phyloP scores from a whole-genome alignment of 2,329 filamentous ascomycete species.

The Verticillium zaregamsianum region DNA sequence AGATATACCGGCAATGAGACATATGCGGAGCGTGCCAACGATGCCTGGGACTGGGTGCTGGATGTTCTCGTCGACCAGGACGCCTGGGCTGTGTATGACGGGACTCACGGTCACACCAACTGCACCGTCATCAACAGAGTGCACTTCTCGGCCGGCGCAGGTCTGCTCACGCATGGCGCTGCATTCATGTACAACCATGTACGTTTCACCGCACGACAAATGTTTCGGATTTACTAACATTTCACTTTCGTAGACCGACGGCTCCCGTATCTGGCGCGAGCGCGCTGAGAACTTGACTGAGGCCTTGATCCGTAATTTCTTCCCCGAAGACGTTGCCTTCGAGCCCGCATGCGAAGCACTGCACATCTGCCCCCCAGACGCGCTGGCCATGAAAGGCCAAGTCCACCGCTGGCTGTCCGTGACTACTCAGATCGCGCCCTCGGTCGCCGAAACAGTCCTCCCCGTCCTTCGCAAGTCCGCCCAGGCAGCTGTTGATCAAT shows the following conservation, averaged over 20 bases:
- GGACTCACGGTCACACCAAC: conserved; percentile 42
- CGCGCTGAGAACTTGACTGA: conserved; percentile 37
- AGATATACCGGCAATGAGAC: conserved; percentile 55
- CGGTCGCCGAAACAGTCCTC: conserved; percentile 36
- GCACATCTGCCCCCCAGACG: conserved; percentile 51
- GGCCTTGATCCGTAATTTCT: conserved; percentile 38
- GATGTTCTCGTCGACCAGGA: conserved; percentile 45
- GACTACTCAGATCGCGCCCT: conserved; percentile 45
- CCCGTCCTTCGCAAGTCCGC: conserved; percentile 42
- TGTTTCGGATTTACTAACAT: too few relatives aligned
- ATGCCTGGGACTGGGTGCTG: conserved; percentile 53
- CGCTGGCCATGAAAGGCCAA: conserved; percentile 55
- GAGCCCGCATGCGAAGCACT: conserved; percentile 58
- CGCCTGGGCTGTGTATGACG: conserved; percentile 57
- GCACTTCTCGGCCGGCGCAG: conserved; percentile 53
- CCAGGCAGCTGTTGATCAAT: conserved; percentile 42
- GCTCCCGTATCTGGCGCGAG: conserved; percentile 15
- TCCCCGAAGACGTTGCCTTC: conserved; percentile 50
- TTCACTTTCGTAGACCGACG: conserved; percentile 3
- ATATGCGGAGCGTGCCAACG: conserved; percentile 51
- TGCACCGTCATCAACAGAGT: conserved; percentile 46
- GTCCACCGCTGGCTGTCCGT: conserved; percentile 48
- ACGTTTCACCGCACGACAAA: conserved; percentile 9
- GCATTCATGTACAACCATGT: conserved; percentile 56
- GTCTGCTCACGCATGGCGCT: conserved; percentile 47